Evolutionary conservation across 2,329 filamentous ascomycete species (phyloP), one percentile per base, ranked within the genome.

Genomic region (Epicoccum sorghinum): DNA sequence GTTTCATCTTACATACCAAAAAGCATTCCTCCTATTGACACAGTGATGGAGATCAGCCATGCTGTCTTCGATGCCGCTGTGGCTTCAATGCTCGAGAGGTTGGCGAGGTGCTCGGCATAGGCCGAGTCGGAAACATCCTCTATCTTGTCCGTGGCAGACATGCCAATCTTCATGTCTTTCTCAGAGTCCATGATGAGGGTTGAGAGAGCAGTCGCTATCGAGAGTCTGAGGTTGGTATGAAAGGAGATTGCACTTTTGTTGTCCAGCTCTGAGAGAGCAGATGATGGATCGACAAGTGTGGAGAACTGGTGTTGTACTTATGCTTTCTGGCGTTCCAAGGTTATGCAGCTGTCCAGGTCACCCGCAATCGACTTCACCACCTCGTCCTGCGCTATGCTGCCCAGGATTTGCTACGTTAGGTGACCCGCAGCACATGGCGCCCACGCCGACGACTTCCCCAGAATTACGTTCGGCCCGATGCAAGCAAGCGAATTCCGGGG

Each of bases 41-140:
- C 66, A 22, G 65, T 67, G 38, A 67, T 64, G 23, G 64, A 63
- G 12, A 69, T 68, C 33, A 69, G 50, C 67, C 67, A 68, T 32
- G 67, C 66, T 42, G 66, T 64, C 49, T 61, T 67, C 8, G 65
- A 68, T 14, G 66, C 66, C 3, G 66, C 66, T 22, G 62, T 64
- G 25, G 64, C 61, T 44, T 69, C 66, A 27, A 68, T 68, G 18
- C 54, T 59, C n/a, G 62, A 67, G 30, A 69, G 62, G 29, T 68
- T 53, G 10, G 57, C 55, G 22, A 69, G 50, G 4, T 61, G 47
- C n/a, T 61, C 58, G 14, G 60, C 55, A 40, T 64, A 49, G 35
- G 60, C 59, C n/a, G 52, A 46, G 29, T 49, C 57, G 18, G 60
- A 52, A 40, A 66, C 48, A 14, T 67, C 60, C 35, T 69, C 67